A percentile compares a stretch with the other conserved stretches of the same genome.
Evolutionary conservation across 768 basidiomycete genomes (phyloP).

Genomic region (Mycena chlorophos): DNA sequence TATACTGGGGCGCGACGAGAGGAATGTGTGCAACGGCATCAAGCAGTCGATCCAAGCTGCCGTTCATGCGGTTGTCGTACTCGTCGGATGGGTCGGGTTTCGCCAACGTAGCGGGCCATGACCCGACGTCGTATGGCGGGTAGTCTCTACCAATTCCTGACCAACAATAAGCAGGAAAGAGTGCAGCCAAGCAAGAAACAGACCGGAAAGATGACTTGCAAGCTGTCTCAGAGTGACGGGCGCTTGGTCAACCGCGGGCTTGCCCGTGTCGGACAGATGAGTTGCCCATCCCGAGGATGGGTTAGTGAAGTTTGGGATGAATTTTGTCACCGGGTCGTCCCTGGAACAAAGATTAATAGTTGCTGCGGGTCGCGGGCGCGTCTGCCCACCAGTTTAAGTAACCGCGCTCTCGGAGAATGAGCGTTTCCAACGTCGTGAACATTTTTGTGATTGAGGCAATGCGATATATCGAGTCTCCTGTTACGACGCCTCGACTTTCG

Average conservation of each 20-base stretch:
- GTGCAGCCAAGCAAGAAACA: neutral
- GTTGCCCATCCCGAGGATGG: constrained; percentile 37
- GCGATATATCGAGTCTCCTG: constrained; percentile 51
- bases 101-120: constrained; percentile 42
- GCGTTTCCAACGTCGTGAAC: constrained; percentile 48
- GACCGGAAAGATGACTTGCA: constrained; percentile 40
- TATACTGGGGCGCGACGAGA: constrained; percentile 44
- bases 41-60: constrained; percentile 31
- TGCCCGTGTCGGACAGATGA: constrained; percentile 24
- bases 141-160: constrained; percentile 40
- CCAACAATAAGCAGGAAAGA: neutral
- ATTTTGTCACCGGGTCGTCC: constrained; percentile 52
- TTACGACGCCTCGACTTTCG: constrained; percentile 26
- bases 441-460: constrained; percentile 55
- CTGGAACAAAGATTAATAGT: constrained; percentile 27
- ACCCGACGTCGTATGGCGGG: constrained; percentile 31
- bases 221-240: constrained; percentile 43
- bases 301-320: constrained; percentile 40
- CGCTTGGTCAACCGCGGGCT: constrained; percentile 11
- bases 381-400: constrained; percentile 36
- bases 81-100: constrained; percentile 29
- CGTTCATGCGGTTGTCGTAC: constrained; percentile 32
- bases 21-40: constrained; percentile 38
- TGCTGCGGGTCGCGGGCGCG: neutral
- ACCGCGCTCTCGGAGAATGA: constrained; percentile 50